phyloP scores from a whole-genome alignment of 2,329 filamentous ascomycete species.

The Pseudopyricularia javanii region DNA sequence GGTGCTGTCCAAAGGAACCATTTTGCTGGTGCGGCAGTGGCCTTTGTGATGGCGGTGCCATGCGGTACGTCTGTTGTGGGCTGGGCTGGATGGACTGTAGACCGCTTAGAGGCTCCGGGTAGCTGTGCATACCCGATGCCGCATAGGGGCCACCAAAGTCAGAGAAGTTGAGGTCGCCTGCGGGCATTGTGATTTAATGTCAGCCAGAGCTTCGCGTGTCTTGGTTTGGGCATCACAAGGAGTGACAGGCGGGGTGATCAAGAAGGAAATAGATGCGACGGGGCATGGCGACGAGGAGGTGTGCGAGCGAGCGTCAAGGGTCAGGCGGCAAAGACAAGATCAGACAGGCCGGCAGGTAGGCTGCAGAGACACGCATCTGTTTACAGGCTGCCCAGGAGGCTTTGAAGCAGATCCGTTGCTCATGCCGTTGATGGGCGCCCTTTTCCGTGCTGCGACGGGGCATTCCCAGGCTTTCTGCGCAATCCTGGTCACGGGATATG shows the following conservation, averaged over 20 bases:
- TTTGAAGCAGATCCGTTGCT: not conserved
- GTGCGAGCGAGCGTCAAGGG: not conserved
- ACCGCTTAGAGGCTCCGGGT: slow-evolving; percentile 26
- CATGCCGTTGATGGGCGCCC: not conserved
- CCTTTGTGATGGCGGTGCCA: slow-evolving; percentile 21
- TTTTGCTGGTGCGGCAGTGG: slow-evolving; percentile 9
- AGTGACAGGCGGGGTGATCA: not conserved
- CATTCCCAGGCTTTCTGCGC: not conserved
- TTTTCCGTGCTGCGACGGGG: not conserved
- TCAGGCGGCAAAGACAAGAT: not conserved
- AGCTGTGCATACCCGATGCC: slow-evolving; percentile 33
- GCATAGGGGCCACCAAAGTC: slow-evolving; percentile 41
- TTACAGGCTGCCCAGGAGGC: not conserved
- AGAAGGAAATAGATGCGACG: not conserved
- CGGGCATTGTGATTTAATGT: slow-evolving; percentile 30
- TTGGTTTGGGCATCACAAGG: not conserved
- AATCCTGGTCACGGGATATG: slow-evolving; percentile 43
- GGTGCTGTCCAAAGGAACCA: slow-evolving; percentile 9
- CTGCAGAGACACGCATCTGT: not conserved
- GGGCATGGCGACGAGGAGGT: not conserved
- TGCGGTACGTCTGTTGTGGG: slow-evolving; percentile 31
- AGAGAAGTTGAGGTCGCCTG: slow-evolving; percentile 46
- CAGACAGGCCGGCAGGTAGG: not conserved
- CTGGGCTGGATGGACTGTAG: slow-evolving; percentile 40
- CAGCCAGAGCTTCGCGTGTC: slow-evolving; percentile 16